Evolutionary conservation across 2,329 filamentous ascomycete species (phyloP).

Genomic region (Penicillium sp.): DNA sequence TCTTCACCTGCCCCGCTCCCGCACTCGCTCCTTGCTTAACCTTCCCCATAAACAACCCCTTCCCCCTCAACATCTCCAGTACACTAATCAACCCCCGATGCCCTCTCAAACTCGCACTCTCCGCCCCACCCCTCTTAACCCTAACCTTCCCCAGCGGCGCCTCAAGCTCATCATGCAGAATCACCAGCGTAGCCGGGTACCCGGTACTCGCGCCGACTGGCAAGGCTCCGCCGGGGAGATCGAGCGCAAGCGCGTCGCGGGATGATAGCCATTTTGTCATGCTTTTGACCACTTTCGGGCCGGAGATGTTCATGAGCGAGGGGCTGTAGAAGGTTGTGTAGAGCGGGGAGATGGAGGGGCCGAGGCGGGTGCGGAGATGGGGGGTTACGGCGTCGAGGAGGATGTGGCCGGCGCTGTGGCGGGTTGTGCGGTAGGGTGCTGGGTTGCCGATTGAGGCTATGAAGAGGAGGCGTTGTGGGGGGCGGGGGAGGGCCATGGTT

Average conservation of each 20-base stretch:
- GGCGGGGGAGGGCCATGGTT: constrained; percentile 12
- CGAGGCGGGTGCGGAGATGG: constrained; percentile 54
- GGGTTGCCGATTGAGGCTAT: constrained; percentile 90
- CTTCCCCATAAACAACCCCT: constrained; percentile 37
- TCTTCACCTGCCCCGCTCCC: not conserved
- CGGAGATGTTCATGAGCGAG: constrained; percentile 83
- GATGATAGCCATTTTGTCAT: constrained; percentile 58
- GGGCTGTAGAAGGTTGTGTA: constrained; percentile 69
- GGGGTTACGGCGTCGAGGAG: constrained; percentile 68
- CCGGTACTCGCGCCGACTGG: not conserved
- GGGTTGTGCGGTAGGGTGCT: constrained; percentile 71
- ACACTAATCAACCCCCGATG: constrained; percentile 79
- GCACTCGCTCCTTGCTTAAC: constrained; percentile 38
- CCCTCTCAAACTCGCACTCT: constrained; percentile 65
- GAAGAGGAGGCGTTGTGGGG: constrained; percentile 61
- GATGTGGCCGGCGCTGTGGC: constrained; percentile 87
- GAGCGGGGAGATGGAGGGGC: constrained; percentile 48
- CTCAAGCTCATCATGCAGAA: constrained; percentile 91
- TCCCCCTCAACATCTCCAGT: constrained; percentile 58
- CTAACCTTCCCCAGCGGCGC: constrained; percentile 70
- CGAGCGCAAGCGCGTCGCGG: constrained; percentile 8
- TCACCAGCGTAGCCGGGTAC: constrained; percentile 61
- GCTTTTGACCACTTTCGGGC: constrained; percentile 69
- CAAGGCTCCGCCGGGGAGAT: not conserved
- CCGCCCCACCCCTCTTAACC: constrained; percentile 63